Percentiles rank a stretch among this genome's conserved stretches.
phyloP scores from a whole-genome alignment of 169 alveolate genomes.

The Perkinsus chesapeaki region DNA sequence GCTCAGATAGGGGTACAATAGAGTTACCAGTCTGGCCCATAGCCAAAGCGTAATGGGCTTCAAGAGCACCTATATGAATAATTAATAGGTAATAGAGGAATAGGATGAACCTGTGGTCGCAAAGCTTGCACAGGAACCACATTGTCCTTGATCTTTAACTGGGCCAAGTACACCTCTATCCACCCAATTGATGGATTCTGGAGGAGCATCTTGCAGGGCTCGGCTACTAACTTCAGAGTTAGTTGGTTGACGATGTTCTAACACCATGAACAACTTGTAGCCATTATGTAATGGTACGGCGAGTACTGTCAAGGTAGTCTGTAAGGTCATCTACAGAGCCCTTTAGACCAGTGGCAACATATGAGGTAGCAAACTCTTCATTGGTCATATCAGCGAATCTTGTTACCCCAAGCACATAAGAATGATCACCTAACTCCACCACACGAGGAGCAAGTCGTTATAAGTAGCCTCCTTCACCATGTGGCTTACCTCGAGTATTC shows the following conservation, averaged over 20 bases:
- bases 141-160: conserved; percentile 59
- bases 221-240: background rate
- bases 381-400: background rate
- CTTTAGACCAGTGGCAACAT: background rate
- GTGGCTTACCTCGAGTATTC: background rate
- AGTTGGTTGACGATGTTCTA: too few species aligned
- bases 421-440: background rate
- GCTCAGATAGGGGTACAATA: background rate
- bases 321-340: background rate
- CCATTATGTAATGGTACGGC: too few species aligned
- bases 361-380: background rate
- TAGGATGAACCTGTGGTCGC: conserved; percentile 46
- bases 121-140: conserved; percentile 80
- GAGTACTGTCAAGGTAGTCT: background rate
- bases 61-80: background rate
- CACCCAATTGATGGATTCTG: background rate
- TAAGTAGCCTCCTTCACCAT: background rate
- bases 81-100: background rate
- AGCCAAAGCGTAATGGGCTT: background rate
- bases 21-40: background rate
- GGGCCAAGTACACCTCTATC: conserved; percentile 44
- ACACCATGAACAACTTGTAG: too few species aligned
- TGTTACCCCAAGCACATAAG: background rate
- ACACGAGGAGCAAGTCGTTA: background rate
- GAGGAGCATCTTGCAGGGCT: background rate